phyloP scores from a whole-genome alignment of 2,329 filamentous ascomycete genomes.

The Clonostachys rosea region DNA sequence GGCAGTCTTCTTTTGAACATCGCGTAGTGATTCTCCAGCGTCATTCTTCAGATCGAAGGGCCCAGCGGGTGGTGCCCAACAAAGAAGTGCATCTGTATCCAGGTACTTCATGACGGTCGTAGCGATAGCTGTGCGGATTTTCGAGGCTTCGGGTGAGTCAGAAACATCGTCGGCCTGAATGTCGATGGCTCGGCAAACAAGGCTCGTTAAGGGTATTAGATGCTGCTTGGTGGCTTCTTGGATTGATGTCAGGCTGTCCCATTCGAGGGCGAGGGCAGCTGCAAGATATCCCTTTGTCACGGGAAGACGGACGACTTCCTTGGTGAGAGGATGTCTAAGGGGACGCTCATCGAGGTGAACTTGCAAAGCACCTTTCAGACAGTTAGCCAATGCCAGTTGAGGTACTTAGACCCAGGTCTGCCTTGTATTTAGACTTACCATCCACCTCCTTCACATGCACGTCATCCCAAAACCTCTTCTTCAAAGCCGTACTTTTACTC shows the following conservation, averaged over 20 bases:
- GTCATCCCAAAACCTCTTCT: slow-evolving; percentile 86
- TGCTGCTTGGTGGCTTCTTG: slow-evolving; percentile 83
- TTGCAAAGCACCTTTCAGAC: slow-evolving; percentile 35
- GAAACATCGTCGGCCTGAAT: slow-evolving; percentile 62
- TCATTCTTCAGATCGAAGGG: slow-evolving; percentile 41
- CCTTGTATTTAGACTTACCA: slow-evolving; percentile 36
- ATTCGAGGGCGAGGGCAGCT: slow-evolving; percentile 82
- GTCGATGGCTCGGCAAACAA: slow-evolving; percentile 79
- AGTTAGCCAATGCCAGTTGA: not conserved
- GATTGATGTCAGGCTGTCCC: slow-evolving; percentile 78
- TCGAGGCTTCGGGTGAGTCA: slow-evolving; percentile 26
- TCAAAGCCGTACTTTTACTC: slow-evolving; percentile 37
- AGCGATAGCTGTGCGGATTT: slow-evolving; percentile 60
- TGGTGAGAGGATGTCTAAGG: slow-evolving; percentile 71
- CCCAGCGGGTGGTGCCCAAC: slow-evolving; percentile 66
- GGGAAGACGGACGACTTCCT: slow-evolving; percentile 68
- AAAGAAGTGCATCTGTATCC: slow-evolving; percentile 86
- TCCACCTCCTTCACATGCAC: slow-evolving; percentile 65
- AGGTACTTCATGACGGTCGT: slow-evolving; percentile 77
- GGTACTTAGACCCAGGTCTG: not conserved
- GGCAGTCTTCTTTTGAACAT: slow-evolving; percentile 66
- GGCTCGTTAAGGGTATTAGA: slow-evolving; percentile 84
- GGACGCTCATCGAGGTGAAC: slow-evolving; percentile 75
- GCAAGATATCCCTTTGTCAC: slow-evolving; percentile 75
- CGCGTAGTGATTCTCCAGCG: slow-evolving; percentile 57